Conservation (phyloP, 495 filamentous ascomycete species). For the Penicillium psychrofluorescens region DNA sequence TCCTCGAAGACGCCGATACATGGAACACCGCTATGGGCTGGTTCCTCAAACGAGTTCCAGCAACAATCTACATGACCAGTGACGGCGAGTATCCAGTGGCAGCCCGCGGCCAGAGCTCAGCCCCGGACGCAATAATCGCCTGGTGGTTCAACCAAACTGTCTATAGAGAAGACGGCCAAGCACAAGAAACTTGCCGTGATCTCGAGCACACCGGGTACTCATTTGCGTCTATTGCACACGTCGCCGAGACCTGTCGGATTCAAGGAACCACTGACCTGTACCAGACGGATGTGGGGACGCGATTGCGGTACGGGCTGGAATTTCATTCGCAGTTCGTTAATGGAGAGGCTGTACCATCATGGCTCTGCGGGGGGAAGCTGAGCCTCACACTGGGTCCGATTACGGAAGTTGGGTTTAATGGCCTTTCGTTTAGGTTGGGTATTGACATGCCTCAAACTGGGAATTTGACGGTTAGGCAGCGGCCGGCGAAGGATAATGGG, state of each 20-base stretch:
- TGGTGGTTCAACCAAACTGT: constrained; percentile 7
- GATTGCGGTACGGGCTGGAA: constrained; percentile 13
- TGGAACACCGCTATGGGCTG: constrained; percentile 16
- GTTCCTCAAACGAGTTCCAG: constrained; percentile 17
- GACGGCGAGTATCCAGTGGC: constrained; percentile 3
- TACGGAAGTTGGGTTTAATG: constrained; percentile 22
- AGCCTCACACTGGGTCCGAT: constrained; percentile 1
- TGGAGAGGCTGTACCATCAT: constrained; percentile 5
- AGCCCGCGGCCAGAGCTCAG: background rate
- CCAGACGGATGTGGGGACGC: constrained; percentile 8
- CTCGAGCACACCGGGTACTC: constrained; percentile 17
- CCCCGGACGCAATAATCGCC: background rate
- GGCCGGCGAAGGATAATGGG: constrained; percentile 11
- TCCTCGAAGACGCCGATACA: constrained; percentile 11
- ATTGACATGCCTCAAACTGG: constrained; percentile 15
- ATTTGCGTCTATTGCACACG: constrained; percentile 19
- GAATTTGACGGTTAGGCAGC: constrained; percentile 4
- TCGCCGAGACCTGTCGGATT: constrained; percentile 18
- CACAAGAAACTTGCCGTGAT: constrained; percentile 24
- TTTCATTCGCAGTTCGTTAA: constrained; percentile 13
- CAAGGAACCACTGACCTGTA: constrained; percentile 17
- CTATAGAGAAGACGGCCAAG: constrained; percentile 8
- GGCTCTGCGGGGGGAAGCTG: constrained; percentile 13
- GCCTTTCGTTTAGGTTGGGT: constrained; percentile 8
- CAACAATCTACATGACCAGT: constrained; percentile 17